Conservation (phyloP, 1,284 basidiomycete species). For the Boletus albobrunnescens region DNA sequence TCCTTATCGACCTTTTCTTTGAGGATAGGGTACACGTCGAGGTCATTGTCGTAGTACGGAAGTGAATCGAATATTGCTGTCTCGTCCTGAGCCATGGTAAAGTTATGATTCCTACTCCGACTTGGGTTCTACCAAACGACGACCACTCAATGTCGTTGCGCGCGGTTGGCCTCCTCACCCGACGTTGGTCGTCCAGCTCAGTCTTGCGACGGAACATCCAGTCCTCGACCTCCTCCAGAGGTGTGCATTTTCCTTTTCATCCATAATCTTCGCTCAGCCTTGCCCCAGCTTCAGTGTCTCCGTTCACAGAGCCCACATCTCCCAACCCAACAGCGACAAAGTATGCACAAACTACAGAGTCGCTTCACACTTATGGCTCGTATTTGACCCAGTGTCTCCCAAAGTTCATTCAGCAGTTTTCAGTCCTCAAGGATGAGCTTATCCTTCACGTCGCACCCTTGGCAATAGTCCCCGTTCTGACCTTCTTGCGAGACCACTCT, state of each 20-base stretch:
- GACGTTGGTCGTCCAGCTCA: conserved; percentile 4
- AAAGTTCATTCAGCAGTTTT: conserved; percentile 95
- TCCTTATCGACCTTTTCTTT: conserved; percentile 72
- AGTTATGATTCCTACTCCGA: conserved; percentile 24
- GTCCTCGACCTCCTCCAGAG: conserved; percentile 24
- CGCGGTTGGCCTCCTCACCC: conserved; percentile 38
- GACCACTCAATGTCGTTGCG: conserved; percentile 46
- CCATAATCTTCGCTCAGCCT: conserved; percentile 11
- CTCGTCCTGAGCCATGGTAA: conserved; percentile 19
- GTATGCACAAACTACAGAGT: conserved; percentile 67
- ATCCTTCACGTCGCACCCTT: conserved; percentile 85
- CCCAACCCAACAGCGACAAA: conserved; percentile 75
- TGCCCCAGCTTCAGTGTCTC: conserved; percentile 59
- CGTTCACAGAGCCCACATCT: conserved; percentile 84
- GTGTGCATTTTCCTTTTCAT: conserved; percentile 36
- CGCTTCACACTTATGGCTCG: conserved; percentile 85
- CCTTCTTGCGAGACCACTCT: conserved; percentile 94
- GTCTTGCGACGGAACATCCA: conserved; percentile 17
- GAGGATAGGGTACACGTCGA: conserved; percentile 71
- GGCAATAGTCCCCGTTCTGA: conserved; percentile 81
- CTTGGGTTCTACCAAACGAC: conserved; percentile 1
- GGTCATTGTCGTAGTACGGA: conserved; percentile 93
- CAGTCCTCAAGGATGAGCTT: conserved; percentile 96
- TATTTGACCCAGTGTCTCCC: conserved; percentile 89
- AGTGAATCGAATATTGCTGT: conserved; percentile 72